Evolutionary conservation across 2,329 filamentous ascomycete genomes (phyloP).

Genomic region (Fonsecaea monophora): DNA sequence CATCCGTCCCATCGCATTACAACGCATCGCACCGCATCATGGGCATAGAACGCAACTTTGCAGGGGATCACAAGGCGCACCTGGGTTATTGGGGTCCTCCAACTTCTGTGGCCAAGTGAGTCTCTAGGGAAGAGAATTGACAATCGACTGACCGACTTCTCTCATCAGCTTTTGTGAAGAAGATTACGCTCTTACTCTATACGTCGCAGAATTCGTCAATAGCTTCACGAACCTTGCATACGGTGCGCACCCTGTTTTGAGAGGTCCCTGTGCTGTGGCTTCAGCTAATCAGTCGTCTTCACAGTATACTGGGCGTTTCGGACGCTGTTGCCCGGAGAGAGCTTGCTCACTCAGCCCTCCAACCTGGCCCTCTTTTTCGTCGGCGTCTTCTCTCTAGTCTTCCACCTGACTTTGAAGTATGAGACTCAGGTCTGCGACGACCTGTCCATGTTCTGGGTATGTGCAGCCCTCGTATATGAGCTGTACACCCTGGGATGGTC

Average conservation of each 20-base stretch:
- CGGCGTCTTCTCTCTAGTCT: slow-evolving; percentile 38
- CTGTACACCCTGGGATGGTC: slow-evolving; percentile 33
- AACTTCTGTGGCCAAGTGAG: slow-evolving; percentile 35
- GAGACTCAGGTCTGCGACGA: slow-evolving; percentile 35
- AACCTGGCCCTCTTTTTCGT: slow-evolving; percentile 41
- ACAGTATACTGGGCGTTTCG: slow-evolving; percentile 36
- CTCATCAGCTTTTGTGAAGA: slow-evolving; percentile 37
- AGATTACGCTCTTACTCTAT: slow-evolving; percentile 42
- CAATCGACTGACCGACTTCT: not conserved
- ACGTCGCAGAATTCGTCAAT: slow-evolving; percentile 43
- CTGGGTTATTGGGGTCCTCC: slow-evolving; percentile 35
- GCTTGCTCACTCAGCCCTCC: slow-evolving; percentile 29
- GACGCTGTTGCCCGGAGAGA: slow-evolving; percentile 28
- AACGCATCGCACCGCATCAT: slow-evolving; percentile 8
- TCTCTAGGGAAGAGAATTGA: not conserved
- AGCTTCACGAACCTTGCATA: slow-evolving; percentile 43
- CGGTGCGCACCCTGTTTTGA: slow-evolving; percentile 17
- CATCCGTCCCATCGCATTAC: not conserved
- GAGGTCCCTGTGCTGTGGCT: not conserved
- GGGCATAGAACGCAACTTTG: slow-evolving; percentile 33
- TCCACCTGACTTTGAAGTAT: slow-evolving; percentile 41
- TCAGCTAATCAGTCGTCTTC: slow-evolving; percentile 1
- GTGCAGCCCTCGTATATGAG: slow-evolving; percentile 36
- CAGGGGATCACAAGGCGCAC: slow-evolving; percentile 29
- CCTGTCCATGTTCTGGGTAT: slow-evolving; percentile 38